A percentile compares a stretch with the other conserved stretches of the same genome.
Conservation (phyloP, 176 grass and related monocot genomes). For the Hyparrhenia diplandra region DNA sequence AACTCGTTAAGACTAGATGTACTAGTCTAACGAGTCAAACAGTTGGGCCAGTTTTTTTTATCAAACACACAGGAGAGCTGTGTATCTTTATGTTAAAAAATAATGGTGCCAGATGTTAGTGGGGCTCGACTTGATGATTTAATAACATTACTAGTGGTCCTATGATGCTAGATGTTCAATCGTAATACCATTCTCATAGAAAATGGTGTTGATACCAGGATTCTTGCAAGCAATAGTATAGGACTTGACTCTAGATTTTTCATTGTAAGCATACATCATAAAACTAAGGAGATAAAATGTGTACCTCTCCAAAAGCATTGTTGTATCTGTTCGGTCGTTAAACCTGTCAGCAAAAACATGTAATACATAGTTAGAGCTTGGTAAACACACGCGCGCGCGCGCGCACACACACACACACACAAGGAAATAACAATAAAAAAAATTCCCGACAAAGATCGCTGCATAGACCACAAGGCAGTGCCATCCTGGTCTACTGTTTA, state of each 20-base stretch:
- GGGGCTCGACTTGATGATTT: not conserved
- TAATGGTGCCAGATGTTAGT: not conserved
- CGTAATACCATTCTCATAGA: not conserved
- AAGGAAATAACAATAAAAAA: not conserved
- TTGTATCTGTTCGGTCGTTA: slow-evolving; percentile 64
- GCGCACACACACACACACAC: no score
- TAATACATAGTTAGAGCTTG: slow-evolving; percentile 18
- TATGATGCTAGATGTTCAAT: slow-evolving; percentile 6
- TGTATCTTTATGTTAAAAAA: not conserved
- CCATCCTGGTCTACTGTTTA: not conserved
- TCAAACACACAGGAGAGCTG: not conserved
- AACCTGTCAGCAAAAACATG: slow-evolving; percentile 25
- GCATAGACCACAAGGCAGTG: not conserved
- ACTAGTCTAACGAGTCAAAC: not conserved
- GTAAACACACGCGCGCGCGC: not conserved
- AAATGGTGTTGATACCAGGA: not conserved
- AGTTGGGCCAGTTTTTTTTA: not conserved
- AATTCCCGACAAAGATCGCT: not conserved
- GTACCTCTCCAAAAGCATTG: slow-evolving; percentile 77
- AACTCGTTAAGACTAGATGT: not conserved
- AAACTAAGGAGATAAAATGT: slow-evolving; percentile 5
- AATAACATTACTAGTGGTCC: not conserved
- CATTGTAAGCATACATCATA: not conserved
- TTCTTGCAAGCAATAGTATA: slow-evolving; percentile 7
- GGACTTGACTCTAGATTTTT: not conserved